A percentile compares a stretch with the other conserved stretches of the same genome.
phyloP scores from a whole-genome alignment of 257 asterid genomes.

The Nicotiana benthamiana region DNA sequence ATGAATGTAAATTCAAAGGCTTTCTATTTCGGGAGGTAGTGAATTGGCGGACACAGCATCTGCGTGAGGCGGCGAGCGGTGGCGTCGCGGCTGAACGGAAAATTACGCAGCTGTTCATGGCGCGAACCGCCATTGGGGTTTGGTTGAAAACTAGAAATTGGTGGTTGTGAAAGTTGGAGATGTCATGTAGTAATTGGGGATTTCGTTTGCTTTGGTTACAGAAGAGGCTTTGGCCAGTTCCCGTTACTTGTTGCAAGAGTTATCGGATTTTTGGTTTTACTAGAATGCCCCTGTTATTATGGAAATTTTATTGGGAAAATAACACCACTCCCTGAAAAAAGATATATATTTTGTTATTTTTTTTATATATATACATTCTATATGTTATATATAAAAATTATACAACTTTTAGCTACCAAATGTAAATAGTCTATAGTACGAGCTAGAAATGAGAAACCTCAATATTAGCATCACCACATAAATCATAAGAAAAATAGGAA shows the following conservation, averaged over 20 bases:
- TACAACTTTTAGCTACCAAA: too few relatives aligned
- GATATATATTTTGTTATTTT: too few relatives aligned
- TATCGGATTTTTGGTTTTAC: not conserved
- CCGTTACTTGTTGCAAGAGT: not conserved
- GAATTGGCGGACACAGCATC: conserved; percentile 27
- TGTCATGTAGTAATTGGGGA: not conserved
- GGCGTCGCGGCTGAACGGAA: conserved; percentile 64
- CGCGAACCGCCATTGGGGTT: conserved; percentile 60
- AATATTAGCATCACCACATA: too few relatives aligned
- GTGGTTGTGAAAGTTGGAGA: not conserved
- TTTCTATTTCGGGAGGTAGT: not conserved
- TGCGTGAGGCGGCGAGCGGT: conserved; percentile 31
- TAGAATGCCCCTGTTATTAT: not conserved
- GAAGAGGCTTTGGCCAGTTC: not conserved
- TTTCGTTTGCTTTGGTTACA: not conserved
- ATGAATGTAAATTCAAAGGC: conserved; percentile 14
- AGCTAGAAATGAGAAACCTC: too few relatives aligned
- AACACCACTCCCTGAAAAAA: too few relatives aligned
- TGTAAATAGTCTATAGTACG: too few relatives aligned
- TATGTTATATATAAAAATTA: too few relatives aligned
- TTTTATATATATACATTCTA: too few relatives aligned
- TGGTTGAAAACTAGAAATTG: not conserved
- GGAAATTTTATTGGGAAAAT: not conserved
- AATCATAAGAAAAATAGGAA: too few relatives aligned
- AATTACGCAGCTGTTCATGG: conserved; percentile 48